Base-by-base conservation (phyloP, 305 asterid species). In the Plantago lanceolata region DNA sequence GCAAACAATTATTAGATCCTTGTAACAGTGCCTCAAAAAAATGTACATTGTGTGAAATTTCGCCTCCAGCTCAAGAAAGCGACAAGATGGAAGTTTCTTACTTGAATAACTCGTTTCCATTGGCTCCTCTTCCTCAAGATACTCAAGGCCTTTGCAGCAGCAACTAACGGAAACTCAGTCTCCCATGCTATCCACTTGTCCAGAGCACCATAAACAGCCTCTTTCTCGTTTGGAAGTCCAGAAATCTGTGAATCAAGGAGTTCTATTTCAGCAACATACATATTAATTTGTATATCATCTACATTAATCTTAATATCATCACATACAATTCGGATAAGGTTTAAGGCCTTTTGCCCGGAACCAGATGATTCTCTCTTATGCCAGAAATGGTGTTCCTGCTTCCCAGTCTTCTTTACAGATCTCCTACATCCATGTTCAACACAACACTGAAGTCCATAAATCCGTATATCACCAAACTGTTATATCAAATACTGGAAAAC, bases 181-280 rank as follows among this genome's bases (percentile, higher is more conserved):
- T 92, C 98, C 96, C 96, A 89, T 53, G 96, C 98, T 74, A 85
- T 68, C 96, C 96, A 92, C 73, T 84, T 74, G 73, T 89, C 86
- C 45, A 92, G 77, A 21, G 96, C 89, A 66, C 87, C 76, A 65
- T 92, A 92, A 29, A 92, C 89, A 69, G 82, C 85, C 64, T 78
- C 95, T 70, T 85, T 91, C 77, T 91, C 97, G 76, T 78, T 78
- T 40, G 96, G 95, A 74, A 91, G 91, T 67, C 82, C 71, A 75
- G 85, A 84, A 33, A 88, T 76, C 97, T 91, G 79, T 67, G 61
- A 72, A 47, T 62, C 13, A 28, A 58, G n/a, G n/a, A n/a, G n/a
- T n/a, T n/a, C n/a, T n/a, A n/a, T n/a, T n/a, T n/a, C n/a, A n/a
- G n/a, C n/a, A n/a, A n/a, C n/a, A n/a, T n/a, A n/a, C n/a, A n/a